Percentiles rank a stretch among this genome's conserved stretches.
Evolutionary conservation across 208 protist genomes (phyloP).

Genomic region (Leishmania aethiopica): DNA sequence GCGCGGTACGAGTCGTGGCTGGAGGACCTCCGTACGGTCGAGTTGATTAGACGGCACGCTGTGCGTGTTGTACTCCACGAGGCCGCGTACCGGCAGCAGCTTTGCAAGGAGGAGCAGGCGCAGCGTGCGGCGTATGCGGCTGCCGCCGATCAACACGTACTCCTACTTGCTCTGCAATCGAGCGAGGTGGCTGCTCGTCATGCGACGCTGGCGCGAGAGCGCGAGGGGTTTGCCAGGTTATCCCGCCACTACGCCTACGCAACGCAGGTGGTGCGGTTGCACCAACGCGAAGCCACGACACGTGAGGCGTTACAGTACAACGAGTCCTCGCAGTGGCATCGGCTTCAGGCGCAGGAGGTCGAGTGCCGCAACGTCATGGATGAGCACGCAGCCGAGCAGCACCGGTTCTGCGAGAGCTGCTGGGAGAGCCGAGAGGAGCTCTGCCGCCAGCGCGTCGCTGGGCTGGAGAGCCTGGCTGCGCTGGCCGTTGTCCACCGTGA

Average conservation of each 20-base stretch:
- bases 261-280: constrained; percentile 9
- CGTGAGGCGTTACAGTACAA: constrained; percentile 38
- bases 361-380: constrained; percentile 24
- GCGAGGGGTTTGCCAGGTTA: constrained; percentile 13
- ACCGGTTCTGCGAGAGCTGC: constrained; percentile 25
- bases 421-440: constrained; percentile 16
- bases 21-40: constrained; percentile 25
- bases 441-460: not conserved
- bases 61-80: constrained; percentile 39
- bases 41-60: constrained; percentile 25
- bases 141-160: constrained; percentile 30
- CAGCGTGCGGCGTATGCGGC: constrained; percentile 16
- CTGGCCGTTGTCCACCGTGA: constrained; percentile 14
- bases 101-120: constrained; percentile 29
- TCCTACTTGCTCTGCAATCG: constrained; percentile 33
- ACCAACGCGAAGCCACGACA: constrained; percentile 30
- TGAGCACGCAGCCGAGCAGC: constrained; percentile 30
- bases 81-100: constrained; percentile 26
- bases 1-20: constrained; percentile 39
- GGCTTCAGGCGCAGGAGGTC: constrained; percentile 22
- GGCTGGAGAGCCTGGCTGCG: constrained; percentile 17
- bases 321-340: constrained; percentile 37
- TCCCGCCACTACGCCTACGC: constrained; percentile 1
- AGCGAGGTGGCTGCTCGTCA: constrained; percentile 59
- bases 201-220: constrained; percentile 33